Evolutionary conservation across 805 yeast genomes (phyloP), one percentile per base, ranked within the genome.

Genomic region (Ogataea paradorogensis): DNA sequence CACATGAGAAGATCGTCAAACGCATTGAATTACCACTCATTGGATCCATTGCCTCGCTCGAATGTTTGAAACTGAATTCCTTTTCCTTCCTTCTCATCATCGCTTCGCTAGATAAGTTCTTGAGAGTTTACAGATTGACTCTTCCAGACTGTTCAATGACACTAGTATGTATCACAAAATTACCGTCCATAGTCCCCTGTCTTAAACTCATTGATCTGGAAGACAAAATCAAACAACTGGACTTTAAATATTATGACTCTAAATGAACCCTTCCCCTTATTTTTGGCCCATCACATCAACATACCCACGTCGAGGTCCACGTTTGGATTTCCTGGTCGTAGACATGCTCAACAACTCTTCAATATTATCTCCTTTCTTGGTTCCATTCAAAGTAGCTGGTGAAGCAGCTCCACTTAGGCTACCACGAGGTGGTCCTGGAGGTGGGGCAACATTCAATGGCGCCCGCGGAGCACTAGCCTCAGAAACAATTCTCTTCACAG

Each of bases 231-330:
- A 20, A 35, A 15, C 13, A 28, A 6, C 40, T 48, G 14, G 45
- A 45, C 30, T 53, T 47, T 24, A 40, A 29, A 3, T 42, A 46
- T 23, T 52, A 51, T 27, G 43, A 49, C 30, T 21, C 32, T 5
- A 42, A 23, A 21, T 30, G 27, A 24, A 21, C 21, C 11, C 33
- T 15, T 28, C 11, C 32, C 14, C 26, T 32, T 16, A 43, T 18
- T 46, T 47, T 27, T 57, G 54, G 11, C 60, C 55, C 82, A 82
- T 76, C 7, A 82, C 82, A 58, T 82, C 84, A 32, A 82, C 86
- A 53, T 82, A 82, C 5, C 78, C 69, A 48, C 69, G 62, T 36
- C 75, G 65, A n/a, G 73, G 73, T 8, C 82, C 82, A 53, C 83
- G 69, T 37, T 72, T 73, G 9, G 67, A 58, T 45, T 67, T 70